Evolutionary conservation across 176 grass and related monocot genomes (phyloP).

Genomic region (Hsuehochloa calcarea): DNA sequence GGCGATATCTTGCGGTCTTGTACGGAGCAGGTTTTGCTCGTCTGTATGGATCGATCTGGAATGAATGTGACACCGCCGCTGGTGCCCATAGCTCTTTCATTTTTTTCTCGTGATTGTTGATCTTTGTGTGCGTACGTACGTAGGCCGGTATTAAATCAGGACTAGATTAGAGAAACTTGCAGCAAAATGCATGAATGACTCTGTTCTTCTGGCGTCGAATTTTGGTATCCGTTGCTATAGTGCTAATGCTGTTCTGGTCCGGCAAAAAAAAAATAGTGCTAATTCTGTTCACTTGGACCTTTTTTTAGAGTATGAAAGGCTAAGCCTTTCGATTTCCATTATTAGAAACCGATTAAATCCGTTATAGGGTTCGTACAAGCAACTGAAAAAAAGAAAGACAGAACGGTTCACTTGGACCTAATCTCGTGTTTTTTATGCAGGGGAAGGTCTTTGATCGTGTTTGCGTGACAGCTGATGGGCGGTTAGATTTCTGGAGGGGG

Average conservation of each 20-base stretch:
- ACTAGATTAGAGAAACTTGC: neutral
- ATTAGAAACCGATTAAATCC: too few relatives aligned
- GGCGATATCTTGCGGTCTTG: too few relatives aligned
- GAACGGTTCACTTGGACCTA: neutral
- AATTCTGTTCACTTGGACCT: neutral
- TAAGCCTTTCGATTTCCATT: too few relatives aligned
- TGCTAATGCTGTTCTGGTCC: neutral
- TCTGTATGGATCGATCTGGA: too few relatives aligned
- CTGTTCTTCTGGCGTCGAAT: neutral
- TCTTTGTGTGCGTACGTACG: neutral
- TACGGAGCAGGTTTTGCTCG: too few relatives aligned
- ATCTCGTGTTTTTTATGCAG: neutral
- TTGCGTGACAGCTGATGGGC: constrained; percentile 3
- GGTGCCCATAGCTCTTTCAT: too few relatives aligned
- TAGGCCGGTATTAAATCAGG: neutral
- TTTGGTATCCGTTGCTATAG: neutral
- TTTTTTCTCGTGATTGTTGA: neutral
- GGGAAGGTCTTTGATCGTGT: neutral
- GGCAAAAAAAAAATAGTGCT: neutral
- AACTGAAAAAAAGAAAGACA: too few relatives aligned
- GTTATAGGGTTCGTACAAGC: too few relatives aligned
- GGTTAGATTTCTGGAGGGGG: neutral
- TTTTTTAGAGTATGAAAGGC: too few relatives aligned
- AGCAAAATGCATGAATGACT: neutral
- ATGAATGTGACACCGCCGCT: too few relatives aligned